Evolutionary conservation across 2,329 filamentous ascomycete genomes (phyloP).

Genomic region (Tothia fuscella): DNA sequence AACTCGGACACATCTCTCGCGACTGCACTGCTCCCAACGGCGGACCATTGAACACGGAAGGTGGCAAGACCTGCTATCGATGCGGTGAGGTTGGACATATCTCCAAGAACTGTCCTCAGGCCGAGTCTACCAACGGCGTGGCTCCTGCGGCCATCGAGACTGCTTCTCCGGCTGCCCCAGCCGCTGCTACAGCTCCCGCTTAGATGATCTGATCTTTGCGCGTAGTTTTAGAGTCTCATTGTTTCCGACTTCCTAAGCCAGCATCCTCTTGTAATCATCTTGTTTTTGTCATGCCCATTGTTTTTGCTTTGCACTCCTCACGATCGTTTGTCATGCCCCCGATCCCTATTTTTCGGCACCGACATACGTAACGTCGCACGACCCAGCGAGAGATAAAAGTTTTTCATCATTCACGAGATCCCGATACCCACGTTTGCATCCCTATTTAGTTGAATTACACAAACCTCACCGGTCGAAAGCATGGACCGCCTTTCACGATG

Average conservation of each 20-base stretch:
- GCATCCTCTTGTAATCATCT: neutral
- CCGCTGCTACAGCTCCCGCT: conserved; percentile 32
- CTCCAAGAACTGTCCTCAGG: conserved; percentile 86
- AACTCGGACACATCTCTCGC: conserved; percentile 83
- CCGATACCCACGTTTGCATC: conserved; percentile 27
- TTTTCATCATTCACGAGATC: conserved; percentile 18
- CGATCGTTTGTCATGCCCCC: conserved; percentile 9
- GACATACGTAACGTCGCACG: conserved; percentile 13
- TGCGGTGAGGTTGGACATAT: conserved; percentile 95
- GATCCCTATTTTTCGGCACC: conserved; percentile 10
- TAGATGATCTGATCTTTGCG: conserved; percentile 17
- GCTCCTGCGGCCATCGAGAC: conserved; percentile 20
- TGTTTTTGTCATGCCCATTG: neutral
- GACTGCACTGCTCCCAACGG: conserved; percentile 97
- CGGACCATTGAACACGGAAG: conserved; percentile 85
- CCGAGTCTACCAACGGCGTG: conserved; percentile 39
- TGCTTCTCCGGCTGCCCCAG: conserved; percentile 20
- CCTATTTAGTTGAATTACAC: conserved; percentile 6
- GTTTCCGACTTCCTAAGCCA: no score
- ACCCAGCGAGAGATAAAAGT: conserved; percentile 11
- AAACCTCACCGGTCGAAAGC: conserved; percentile 4
- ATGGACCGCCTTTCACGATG: neutral
- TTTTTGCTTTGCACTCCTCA: conserved; percentile 2
- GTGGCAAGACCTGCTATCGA: conserved; percentile 97
- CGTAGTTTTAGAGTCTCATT: no score